Base-by-base conservation (phyloP, 208 protist species). In the Vickermania ingenoplastis region DNA sequence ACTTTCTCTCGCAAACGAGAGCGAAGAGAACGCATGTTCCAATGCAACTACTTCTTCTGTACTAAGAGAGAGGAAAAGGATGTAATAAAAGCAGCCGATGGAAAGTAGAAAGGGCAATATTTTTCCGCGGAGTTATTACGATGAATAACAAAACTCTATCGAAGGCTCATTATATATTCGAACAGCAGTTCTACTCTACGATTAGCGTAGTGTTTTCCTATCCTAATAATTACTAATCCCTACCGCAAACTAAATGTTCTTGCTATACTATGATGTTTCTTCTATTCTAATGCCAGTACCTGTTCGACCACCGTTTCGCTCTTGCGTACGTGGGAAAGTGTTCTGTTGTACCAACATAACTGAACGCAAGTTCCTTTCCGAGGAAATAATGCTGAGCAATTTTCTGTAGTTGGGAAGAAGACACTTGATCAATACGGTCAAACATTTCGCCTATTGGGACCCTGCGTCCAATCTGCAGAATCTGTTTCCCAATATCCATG, bases 361-460 rank as follows among this genome's bases (percentile, higher is more conserved):
- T 91, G 73, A 86, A 87, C 41, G 89, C 82, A 27, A 86, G 89
- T 67, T 91, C 89, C 60, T 84, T 75, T 53, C 80, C 81, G 77
- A 92, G 91, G 77, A 89, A 96, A 75, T 96, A 96, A 76, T 94
- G 83, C 69, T 94, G 79, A 28, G 94, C 66, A 27, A 91, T 84
- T 63, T 94, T 83, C 71, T 91, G 84, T 11, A 94, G 57, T 64
- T 93, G 87, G 58, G 57, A 89, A 45, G 74, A 78, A 36, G 89
- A 93, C 45, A 89, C 78, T 69, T 92, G 85, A 61, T 96, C 86
- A 59, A 96, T 94, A 64, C 89, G 83, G 70, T 85, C 83, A 79
- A 90, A 96, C 83, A 92, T 91, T 76, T 96, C 86, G 67, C 74
- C 71, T 36, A 96, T 77, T 48, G 89, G 84, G 53, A 92, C 81